Evolutionary conservation across 352 stramenopile genomes (phyloP).

Genomic region (Pythium myriotylum): DNA sequence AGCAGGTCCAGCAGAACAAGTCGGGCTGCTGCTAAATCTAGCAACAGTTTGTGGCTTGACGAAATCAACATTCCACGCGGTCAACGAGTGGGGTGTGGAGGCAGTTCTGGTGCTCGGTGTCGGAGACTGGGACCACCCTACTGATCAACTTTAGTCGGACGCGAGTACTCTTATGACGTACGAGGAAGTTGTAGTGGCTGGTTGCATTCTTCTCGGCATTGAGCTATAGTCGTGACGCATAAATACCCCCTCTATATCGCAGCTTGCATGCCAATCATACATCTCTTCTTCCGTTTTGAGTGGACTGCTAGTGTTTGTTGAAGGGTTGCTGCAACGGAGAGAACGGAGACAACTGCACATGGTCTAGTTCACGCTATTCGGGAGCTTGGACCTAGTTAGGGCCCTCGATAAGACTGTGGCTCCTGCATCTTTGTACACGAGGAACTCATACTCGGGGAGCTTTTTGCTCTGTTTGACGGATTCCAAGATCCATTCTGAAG

Average conservation of each 20-base stretch:
- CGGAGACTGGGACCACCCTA: background rate
- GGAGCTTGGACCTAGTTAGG: too few relatives aligned
- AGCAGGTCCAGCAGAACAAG: constrained; percentile 67
- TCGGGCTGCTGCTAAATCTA: constrained; percentile 83
- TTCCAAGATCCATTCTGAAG: constrained; percentile 75
- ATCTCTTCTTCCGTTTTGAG: constrained; percentile 14
- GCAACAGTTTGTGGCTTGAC: constrained; percentile 18
- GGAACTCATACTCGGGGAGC: constrained; percentile 65
- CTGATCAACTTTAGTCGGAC: too few relatives aligned
- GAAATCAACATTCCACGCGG: constrained; percentile 16
- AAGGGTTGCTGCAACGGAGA: too few relatives aligned
- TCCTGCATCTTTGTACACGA: constrained; percentile 67
- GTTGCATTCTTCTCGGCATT: constrained; percentile 7
- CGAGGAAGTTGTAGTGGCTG: background rate
- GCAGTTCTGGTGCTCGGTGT: constrained; percentile 25
- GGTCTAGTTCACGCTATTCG: too few relatives aligned
- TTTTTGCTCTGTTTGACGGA: constrained; percentile 69
- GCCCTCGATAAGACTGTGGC: constrained; percentile 7
- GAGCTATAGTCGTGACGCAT: constrained; percentile 33
- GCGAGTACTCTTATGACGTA: background rate
- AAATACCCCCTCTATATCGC: constrained; percentile 29
- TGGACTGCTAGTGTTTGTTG: too few relatives aligned
- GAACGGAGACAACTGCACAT: too few relatives aligned
- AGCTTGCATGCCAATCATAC: constrained; percentile 29
- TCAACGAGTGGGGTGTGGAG: constrained; percentile 17